A percentile compares a stretch with the other conserved stretches of the same genome.
phyloP scores from a whole-genome alignment of 163 green algal genomes.

The Trebouxiophyceae sp. region DNA sequence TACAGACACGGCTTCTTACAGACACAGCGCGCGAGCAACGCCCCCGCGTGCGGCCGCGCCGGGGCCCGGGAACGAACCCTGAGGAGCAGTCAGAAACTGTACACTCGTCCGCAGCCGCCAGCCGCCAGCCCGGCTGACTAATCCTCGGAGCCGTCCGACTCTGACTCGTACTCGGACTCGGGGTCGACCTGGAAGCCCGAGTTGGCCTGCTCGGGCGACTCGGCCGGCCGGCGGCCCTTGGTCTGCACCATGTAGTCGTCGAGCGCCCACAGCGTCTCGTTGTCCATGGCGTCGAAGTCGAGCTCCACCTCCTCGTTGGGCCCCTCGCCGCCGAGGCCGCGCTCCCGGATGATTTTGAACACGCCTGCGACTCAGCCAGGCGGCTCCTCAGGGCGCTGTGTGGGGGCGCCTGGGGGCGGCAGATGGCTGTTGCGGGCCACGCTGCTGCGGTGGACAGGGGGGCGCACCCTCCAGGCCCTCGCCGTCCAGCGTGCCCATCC shows the following conservation, averaged over 20 bases:
- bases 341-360: constrained; percentile 4
- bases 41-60: no score
- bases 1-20: no score
- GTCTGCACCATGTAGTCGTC: constrained; percentile 7
- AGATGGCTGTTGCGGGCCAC: no score
- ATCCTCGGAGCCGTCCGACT: background rate
- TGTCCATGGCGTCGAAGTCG: constrained; percentile 23
- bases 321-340: background rate
- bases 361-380: no score
- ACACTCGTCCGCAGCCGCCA: background rate
- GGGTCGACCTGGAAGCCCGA: background rate
- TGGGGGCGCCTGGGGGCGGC: no score
- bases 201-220: background rate
- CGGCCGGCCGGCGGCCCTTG: background rate
- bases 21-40: no score
- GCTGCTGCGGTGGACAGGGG: no score
- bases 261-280: constrained; percentile 19
- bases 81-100: background rate
- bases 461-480: background rate
- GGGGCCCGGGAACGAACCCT: no score
- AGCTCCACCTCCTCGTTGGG: constrained; percentile 22
- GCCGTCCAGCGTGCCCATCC: background rate
- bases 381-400: no score
- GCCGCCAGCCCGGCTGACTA: background rate
- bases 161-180: background rate